Evolutionary conservation across 1,284 basidiomycete genomes (phyloP), one percentile per base, ranked within the genome.

Genomic region (Taiwanofungus camphoratus): DNA sequence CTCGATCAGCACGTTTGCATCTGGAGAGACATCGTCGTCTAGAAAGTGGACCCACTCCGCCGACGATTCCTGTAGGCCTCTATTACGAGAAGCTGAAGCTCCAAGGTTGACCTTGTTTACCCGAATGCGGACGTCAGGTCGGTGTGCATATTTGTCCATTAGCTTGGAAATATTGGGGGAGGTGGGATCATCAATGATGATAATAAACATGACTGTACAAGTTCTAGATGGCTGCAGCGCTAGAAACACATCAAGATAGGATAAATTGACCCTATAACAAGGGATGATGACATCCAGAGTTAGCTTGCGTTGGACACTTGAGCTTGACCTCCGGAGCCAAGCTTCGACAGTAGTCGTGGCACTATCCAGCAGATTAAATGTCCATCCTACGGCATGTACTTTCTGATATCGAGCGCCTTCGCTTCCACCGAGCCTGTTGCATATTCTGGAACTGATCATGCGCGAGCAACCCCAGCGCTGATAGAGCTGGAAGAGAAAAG

Each of bases 401-500:
- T 79, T 76, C 16, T 56, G 51, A 53, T 79, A 79, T 5, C 77
- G 63, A 4, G 76, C 75, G 1, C 55, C 50, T 2, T 51, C 52
- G 20, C 64, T 67, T 0, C 78, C 77, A 0, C 77, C 77, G 9
- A 77, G 50, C 3, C 43, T 51, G 46, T 77, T 79, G 7, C 56
- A 58, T 30, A 79, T 59, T 15, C 70, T 57, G 4, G 58, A 59
- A 1, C 57, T 11, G 18, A 76, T 59, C 74, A 77, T 76, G 4
- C 22, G 52, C 0, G 76, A 73, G 33, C 70, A 71, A 5, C 67
- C 69, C 66, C 72, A 80, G 6, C 74, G 69, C 12, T 77, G 70
- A 52, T 81, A 81, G 3, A 82, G 64, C 54, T 79, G 76, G 53
- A 68, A 81, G 1, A 81, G 54, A 55, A 70, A 81, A 0, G 75